A percentile compares a stretch with the other conserved stretches of the same genome.
Evolutionary conservation across 2,329 filamentous ascomycete genomes (phyloP).

Genomic region (Phialemoniopsis sp.): DNA sequence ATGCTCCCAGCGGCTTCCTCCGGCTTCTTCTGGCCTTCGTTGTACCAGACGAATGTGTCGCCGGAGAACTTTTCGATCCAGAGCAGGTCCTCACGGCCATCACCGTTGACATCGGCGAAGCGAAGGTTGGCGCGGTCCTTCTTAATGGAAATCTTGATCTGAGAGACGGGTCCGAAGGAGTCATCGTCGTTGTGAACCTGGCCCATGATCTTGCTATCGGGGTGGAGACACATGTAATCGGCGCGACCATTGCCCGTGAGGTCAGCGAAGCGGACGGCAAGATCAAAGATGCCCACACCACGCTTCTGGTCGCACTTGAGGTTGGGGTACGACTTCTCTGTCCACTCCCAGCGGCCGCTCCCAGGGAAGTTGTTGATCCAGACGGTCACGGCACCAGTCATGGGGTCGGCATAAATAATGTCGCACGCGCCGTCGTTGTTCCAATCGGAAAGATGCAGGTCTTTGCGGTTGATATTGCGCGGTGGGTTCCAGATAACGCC

Average conservation of each 20-base stretch:
- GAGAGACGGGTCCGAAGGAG: constrained; percentile 14
- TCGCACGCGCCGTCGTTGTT: constrained; percentile 29
- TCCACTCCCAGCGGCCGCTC: too few relatives aligned
- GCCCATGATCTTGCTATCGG: constrained; percentile 17
- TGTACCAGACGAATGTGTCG: constrained; percentile 16
- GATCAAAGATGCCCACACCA: constrained; percentile 18
- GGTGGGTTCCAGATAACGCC: constrained; percentile 16
- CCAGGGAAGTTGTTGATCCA: constrained; percentile 11
- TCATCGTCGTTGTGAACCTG: constrained; percentile 10
- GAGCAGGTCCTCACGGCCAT: constrained; percentile 18
- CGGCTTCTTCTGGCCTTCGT: not conserved
- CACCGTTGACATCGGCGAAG: constrained; percentile 15
- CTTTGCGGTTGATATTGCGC: constrained; percentile 11
- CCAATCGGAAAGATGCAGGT: constrained; percentile 30
- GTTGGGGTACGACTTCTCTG: constrained; percentile 9
- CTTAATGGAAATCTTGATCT: constrained; percentile 16
- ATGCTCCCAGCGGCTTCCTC: not conserved
- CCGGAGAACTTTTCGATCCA: constrained; percentile 21
- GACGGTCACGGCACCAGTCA: constrained; percentile 12
- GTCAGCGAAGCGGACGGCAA: constrained; percentile 23
- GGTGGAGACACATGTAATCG: constrained; percentile 26
- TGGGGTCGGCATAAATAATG: constrained; percentile 23
- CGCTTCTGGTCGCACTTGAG: constrained; percentile 13
- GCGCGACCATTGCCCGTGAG: constrained; percentile 19
- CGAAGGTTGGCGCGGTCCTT: constrained; percentile 6